These are phyloP conservation scores for Cardamine resedifolia DNA, from an alignment of 345 rosid species.

Conservation along the genomic window DNA sequence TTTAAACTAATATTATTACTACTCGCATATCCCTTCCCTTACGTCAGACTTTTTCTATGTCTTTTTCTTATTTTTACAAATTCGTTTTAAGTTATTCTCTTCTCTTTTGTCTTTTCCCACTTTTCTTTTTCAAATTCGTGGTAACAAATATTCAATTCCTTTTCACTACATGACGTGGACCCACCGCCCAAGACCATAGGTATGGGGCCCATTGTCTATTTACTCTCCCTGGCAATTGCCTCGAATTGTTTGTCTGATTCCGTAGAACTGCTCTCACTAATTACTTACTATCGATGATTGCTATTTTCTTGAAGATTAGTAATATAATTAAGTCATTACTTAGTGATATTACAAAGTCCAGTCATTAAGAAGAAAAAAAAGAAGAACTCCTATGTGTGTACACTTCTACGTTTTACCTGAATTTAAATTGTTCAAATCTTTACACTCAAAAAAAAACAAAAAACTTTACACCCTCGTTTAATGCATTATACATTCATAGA, in stretches of 20 bases:
- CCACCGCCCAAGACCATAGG: too few species aligned
- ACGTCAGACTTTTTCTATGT: slow-evolving; percentile 15
- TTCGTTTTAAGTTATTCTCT: slow-evolving; percentile 4
- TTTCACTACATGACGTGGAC: slow-evolving; percentile 9
- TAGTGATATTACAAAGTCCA: not conserved
- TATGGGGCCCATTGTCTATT: too few species aligned
- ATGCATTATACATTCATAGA: not conserved
- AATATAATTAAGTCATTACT: not conserved
- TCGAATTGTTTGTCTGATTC: slow-evolving; percentile 7
- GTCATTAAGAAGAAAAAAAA: not conserved
- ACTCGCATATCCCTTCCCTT: not conserved
- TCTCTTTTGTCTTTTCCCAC: slow-evolving; percentile 12
- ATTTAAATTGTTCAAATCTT: not conserved
- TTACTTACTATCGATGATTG: not conserved
- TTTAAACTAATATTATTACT: too few species aligned
- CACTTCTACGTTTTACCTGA: not conserved
- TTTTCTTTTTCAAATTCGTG: not conserved
- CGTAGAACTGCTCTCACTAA: not conserved
- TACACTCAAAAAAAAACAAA: too few species aligned
- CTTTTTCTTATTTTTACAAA: not conserved
- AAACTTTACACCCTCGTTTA: not conserved
- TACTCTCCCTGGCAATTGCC: not conserved
- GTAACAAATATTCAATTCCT: not conserved
- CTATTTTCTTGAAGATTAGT: not conserved
- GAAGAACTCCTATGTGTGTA: not conserved